These are phyloP conservation scores for Simplicillium aogashimaense DNA, from an alignment of 2,329 filamentous ascomycete species.

Conservation along the genomic window DNA sequence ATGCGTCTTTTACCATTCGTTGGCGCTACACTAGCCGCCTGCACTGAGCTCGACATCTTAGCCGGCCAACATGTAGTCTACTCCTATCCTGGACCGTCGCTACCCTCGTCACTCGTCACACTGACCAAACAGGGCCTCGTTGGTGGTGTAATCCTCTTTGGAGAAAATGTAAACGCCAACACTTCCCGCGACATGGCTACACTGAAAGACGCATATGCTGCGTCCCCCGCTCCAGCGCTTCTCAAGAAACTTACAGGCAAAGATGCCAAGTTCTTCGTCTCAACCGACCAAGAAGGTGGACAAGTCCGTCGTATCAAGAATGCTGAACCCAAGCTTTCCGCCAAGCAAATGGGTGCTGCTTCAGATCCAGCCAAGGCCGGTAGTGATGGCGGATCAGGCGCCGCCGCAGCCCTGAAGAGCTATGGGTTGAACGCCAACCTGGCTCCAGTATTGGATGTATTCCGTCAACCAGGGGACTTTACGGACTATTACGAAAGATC, in stretches of 20 bases:
- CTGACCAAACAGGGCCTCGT: slow-evolving; percentile 7
- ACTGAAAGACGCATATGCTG: slow-evolving; percentile 4
- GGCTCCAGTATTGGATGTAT: slow-evolving; percentile 6
- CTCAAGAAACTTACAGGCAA: slow-evolving; percentile 4
- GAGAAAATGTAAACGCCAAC: slow-evolving; percentile 6
- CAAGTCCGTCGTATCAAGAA: slow-evolving; percentile 3
- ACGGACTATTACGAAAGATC: slow-evolving; percentile 4
- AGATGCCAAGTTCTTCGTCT: slow-evolving; percentile 4
- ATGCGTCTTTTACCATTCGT: too few species aligned
- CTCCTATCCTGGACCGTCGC: slow-evolving; percentile 3
- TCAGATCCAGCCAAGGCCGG: slow-evolving; percentile 1
- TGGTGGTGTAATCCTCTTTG: slow-evolving; percentile 7
- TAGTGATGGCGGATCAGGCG: slow-evolving; percentile 4
- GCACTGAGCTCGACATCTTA: slow-evolving; percentile 8
- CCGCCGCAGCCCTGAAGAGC: slow-evolving; percentile 1
- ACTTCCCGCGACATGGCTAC: slow-evolving; percentile 5
- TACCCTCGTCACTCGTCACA: neutral
- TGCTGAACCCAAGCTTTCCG: slow-evolving; percentile 3
- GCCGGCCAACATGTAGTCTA: slow-evolving; percentile 11
- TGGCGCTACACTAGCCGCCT: neutral
- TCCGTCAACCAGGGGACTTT: slow-evolving; percentile 5
- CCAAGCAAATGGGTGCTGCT: slow-evolving; percentile 4
- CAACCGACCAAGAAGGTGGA: slow-evolving; percentile 8
- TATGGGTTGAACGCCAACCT: slow-evolving; percentile 33
- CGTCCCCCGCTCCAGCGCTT: slow-evolving; percentile 5